Conservation (phyloP, 1,284 basidiomycete genomes). For the Ganoderma resinaceum region DNA sequence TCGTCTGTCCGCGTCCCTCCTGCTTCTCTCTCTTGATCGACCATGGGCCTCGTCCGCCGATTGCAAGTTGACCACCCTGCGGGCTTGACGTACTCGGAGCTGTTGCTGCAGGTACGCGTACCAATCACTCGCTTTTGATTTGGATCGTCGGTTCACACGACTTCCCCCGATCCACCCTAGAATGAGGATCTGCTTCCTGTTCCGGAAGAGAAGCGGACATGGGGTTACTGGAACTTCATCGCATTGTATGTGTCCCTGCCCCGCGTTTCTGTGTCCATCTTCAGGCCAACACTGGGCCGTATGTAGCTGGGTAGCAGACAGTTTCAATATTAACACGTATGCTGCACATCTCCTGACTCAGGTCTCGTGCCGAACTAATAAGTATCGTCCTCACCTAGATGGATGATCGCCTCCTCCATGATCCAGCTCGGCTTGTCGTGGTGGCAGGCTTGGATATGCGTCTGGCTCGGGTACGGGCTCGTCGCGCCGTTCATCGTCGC, state of each 20-base stretch:
- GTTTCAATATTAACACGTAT: conserved; percentile 83
- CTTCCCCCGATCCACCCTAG: conserved; percentile 40
- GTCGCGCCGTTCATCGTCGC: conserved; percentile 80
- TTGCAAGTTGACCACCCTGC: conserved; percentile 34
- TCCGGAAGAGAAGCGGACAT: conserved; percentile 60
- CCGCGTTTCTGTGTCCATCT: background rate
- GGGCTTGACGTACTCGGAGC: conserved; percentile 37
- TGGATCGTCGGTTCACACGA: background rate
- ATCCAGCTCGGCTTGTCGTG: conserved; percentile 77
- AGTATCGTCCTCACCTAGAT: conserved; percentile 49
- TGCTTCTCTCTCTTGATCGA: background rate
- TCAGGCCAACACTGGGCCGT: background rate
- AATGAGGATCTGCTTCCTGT: conserved; percentile 74
- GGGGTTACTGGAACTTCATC: conserved; percentile 68
- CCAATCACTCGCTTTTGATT: conserved; percentile 21
- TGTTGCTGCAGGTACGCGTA: conserved; percentile 36
- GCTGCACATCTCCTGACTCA: conserved; percentile 38
- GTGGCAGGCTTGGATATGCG: conserved; percentile 86
- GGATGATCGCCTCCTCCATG: conserved; percentile 83
- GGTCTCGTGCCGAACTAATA: conserved; percentile 13
- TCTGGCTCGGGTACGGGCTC: conserved; percentile 78
- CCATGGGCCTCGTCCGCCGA: conserved; percentile 30
- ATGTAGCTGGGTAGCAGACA: conserved; percentile 82
- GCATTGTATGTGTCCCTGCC: conserved; percentile 57
- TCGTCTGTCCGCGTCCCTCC: conserved; percentile 6